A percentile compares a stretch with the other conserved stretches of the same genome.
These are phyloP conservation scores for Colletotrichum eremochloae DNA, from an alignment of 2,329 filamentous ascomycete genomes.

Conservation along the genomic window DNA sequence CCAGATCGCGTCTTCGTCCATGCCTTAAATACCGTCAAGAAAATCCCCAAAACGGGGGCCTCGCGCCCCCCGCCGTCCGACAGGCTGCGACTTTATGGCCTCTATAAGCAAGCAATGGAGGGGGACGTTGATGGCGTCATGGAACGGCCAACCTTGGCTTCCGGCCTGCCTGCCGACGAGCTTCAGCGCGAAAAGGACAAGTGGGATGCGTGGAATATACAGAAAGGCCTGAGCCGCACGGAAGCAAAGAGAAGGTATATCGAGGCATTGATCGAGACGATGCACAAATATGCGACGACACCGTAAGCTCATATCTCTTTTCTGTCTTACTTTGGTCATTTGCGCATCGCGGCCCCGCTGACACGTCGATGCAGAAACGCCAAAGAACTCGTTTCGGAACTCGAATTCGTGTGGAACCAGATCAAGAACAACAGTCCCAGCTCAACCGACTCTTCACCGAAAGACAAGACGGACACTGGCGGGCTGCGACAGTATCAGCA, in stretches of 20 bases:
- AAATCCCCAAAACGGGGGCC: slow-evolving; percentile 93
- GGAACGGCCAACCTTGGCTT: slow-evolving; percentile 76
- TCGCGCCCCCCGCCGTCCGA: slow-evolving; percentile 88
- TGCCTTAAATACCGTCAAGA: slow-evolving; percentile 98
- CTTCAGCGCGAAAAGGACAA: slow-evolving; percentile 73
- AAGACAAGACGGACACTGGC: slow-evolving; percentile 54
- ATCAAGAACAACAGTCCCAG: slow-evolving; percentile 87
- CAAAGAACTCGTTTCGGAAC: slow-evolving; percentile 87
- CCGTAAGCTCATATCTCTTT: slow-evolving; percentile 63
- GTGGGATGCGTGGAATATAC: slow-evolving; percentile 96
- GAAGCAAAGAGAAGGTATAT: slow-evolving; percentile 97
- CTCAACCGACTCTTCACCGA: slow-evolving; percentile 70
- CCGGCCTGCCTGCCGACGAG: slow-evolving; percentile 65
- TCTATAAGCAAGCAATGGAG: slow-evolving; percentile 99
- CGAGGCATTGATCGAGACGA: slow-evolving; percentile 92
- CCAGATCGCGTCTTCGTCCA: slow-evolving; percentile 98
- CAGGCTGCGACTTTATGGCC: slow-evolving; percentile 91
- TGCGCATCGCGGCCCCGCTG: slow-evolving; percentile 23
- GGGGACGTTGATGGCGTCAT: slow-evolving; percentile 96
- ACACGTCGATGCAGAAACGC: slow-evolving; percentile 70
- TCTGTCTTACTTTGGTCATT: neutral
- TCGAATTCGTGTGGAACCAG: slow-evolving; percentile 99
- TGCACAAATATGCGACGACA: slow-evolving; percentile 95
- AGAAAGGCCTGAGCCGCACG: slow-evolving; percentile 85
- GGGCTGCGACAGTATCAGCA: slow-evolving; percentile 61